Evolutionary conservation across 352 stramenopile genomes (phyloP).

Genomic region (Pythium monospermum): DNA sequence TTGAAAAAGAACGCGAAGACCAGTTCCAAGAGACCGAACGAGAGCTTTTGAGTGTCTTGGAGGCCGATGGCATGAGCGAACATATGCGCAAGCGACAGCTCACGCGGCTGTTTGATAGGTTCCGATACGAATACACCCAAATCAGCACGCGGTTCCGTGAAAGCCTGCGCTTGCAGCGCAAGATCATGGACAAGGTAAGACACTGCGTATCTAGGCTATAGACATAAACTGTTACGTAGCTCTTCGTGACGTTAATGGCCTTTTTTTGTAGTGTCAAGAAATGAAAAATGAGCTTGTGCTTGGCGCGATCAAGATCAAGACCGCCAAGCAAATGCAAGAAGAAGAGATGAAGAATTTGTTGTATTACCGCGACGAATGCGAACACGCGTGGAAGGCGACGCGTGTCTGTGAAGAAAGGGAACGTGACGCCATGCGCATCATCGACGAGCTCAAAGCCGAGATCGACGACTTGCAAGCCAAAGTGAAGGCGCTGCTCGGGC

Average conservation of each 20-base stretch:
- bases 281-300: conserved; percentile 69
- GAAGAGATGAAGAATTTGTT: conserved; percentile 66
- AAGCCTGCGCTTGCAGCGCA: conserved; percentile 41
- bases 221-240: neutral
- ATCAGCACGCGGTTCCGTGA: conserved; percentile 52
- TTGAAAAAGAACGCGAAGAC: conserved; percentile 8
- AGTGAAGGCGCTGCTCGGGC: conserved; percentile 36
- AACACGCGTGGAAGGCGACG: conserved; percentile 58
- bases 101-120: conserved; percentile 62
- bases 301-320: conserved; percentile 48
- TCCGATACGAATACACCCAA: conserved; percentile 55
- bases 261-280: conserved; percentile 35
- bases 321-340: conserved; percentile 52
- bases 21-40: conserved; percentile 41
- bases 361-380: conserved; percentile 73
- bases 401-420: conserved; percentile 53
- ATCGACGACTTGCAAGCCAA: conserved; percentile 49
- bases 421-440: conserved; percentile 55
- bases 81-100: conserved; percentile 52
- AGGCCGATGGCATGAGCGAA: conserved; percentile 40
- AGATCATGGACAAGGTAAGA: conserved; percentile 53
- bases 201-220: neutral
- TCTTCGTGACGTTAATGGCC: no score
- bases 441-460: conserved; percentile 59
- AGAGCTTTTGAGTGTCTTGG: conserved; percentile 44